Conservation (phyloP, 495 filamentous ascomycete genomes). For the Massariosphaeria phaeospora region DNA sequence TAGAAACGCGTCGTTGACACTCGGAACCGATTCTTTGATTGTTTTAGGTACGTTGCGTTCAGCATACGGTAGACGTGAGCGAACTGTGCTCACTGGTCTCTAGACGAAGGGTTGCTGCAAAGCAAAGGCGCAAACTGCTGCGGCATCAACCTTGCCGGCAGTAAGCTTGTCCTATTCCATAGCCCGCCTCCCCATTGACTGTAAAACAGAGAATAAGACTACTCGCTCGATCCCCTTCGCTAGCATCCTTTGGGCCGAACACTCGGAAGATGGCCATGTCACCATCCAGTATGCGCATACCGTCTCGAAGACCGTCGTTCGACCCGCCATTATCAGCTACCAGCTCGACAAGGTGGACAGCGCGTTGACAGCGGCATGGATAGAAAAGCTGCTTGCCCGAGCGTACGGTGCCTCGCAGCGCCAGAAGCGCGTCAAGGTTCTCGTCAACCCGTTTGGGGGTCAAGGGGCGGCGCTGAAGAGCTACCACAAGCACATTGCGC, state of each 20-base stretch:
- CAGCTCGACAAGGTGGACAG: constrained; percentile 51
- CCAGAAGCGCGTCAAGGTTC: constrained; percentile 72
- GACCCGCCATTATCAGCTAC: constrained; percentile 57
- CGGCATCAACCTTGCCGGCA: constrained; percentile 43
- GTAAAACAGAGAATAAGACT: constrained; percentile 33
- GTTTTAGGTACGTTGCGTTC: constrained; percentile 50
- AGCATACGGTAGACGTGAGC: neutral
- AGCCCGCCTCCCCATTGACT: neutral
- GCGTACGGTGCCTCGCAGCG: constrained; percentile 70
- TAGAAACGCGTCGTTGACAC: constrained; percentile 56
- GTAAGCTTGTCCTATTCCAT: no score
- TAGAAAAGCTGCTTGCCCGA: constrained; percentile 56
- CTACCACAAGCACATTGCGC: constrained; percentile 71
- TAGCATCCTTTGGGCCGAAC: constrained; percentile 78
- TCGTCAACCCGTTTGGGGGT: constrained; percentile 88
- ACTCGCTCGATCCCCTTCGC: constrained; percentile 63
- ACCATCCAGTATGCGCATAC: constrained; percentile 67
- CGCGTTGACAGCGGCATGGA: constrained; percentile 53
- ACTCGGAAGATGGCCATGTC: constrained; percentile 54
- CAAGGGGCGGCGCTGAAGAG: constrained; percentile 69
- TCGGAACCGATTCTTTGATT: constrained; percentile 60
- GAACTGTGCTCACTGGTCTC: no score
- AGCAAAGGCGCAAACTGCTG: constrained; percentile 43
- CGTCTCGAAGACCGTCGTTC: constrained; percentile 52
- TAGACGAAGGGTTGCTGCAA: constrained; percentile 48